Conservation (phyloP, 768 basidiomycete species). For the Leccinum truebloodii region DNA sequence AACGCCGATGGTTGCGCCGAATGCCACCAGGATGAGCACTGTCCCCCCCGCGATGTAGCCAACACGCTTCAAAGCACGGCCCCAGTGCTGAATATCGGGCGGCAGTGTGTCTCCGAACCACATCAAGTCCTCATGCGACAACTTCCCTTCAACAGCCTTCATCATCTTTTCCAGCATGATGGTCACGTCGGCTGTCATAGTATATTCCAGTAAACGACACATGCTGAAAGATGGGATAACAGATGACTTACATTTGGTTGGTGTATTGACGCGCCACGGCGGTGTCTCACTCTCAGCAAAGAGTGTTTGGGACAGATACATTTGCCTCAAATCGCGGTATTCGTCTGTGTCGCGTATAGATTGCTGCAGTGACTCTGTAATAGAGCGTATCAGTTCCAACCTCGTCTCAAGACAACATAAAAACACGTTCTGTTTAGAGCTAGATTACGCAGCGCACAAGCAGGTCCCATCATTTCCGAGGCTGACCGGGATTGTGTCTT, state of each 20-base stretch:
- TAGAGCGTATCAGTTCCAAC: background rate
- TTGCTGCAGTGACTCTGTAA: background rate
- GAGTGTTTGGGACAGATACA: background rate
- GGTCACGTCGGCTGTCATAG: constrained; percentile 15
- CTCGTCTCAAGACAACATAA: background rate
- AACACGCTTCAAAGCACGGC: no score
- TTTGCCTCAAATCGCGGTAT: background rate
- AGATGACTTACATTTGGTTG: background rate
- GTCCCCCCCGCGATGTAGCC: no score
- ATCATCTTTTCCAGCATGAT: constrained; percentile 24
- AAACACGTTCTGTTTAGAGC: constrained; percentile 17
- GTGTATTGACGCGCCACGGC: background rate
- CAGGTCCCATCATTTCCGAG: constrained; percentile 26
- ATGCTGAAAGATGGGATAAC: background rate
- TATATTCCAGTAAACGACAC: no score
- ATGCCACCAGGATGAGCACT: no score
- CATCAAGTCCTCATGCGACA: constrained; percentile 18
- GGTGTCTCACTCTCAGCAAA: background rate
- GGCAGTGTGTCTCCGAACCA: constrained; percentile 17
- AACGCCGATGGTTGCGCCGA: no score
- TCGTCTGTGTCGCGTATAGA: background rate
- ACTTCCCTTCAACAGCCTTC: constrained; percentile 14
- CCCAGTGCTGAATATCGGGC: constrained; percentile 22
- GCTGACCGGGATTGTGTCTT: constrained; percentile 7
- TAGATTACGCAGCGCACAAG: constrained; percentile 25